A percentile compares a stretch with the other conserved stretches of the same genome.
Evolutionary conservation across 2,329 filamentous ascomycete species (phyloP).

Genomic region (Fusarium sp.): DNA sequence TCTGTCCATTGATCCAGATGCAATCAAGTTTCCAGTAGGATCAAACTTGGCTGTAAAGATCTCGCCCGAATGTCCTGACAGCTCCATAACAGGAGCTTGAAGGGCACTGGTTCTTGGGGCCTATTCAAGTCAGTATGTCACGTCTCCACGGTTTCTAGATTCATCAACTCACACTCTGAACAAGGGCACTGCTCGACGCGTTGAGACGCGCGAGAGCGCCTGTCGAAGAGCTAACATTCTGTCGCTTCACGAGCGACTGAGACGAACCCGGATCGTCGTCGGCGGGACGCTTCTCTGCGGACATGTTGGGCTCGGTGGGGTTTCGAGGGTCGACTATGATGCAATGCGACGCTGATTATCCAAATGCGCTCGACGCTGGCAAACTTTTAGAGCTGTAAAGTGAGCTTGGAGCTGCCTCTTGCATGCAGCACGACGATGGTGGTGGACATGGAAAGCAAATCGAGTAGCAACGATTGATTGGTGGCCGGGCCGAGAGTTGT

Average conservation of each 20-base stretch:
- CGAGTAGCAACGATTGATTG: constrained; percentile 42
- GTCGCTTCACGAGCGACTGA: constrained; percentile 89
- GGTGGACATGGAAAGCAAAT: constrained; percentile 32
- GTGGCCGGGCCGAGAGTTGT: constrained; percentile 51
- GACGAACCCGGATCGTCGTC: constrained; percentile 82
- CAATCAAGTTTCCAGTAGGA: constrained; percentile 86
- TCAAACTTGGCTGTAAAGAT: constrained; percentile 93
- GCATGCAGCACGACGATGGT: constrained; percentile 20
- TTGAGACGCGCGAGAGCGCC: constrained; percentile 64
- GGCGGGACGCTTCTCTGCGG: constrained; percentile 92
- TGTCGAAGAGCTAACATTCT: constrained; percentile 70
- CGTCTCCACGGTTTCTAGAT: background rate
- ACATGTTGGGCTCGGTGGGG: constrained; percentile 68
- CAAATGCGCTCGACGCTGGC: constrained; percentile 9
- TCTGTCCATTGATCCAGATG: constrained; percentile 95
- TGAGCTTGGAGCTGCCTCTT: constrained; percentile 28
- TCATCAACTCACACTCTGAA: constrained; percentile 60
- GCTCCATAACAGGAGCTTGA: constrained; percentile 92
- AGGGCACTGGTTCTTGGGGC: constrained; percentile 83
- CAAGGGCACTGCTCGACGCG: constrained; percentile 60
- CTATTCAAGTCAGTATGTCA: constrained; percentile 58
- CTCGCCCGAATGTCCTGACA: constrained; percentile 85
- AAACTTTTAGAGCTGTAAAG: constrained; percentile 12
- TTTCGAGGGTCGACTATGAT: background rate
- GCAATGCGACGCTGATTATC: constrained; percentile 19